Evolutionary conservation across 768 basidiomycete genomes (phyloP), one percentile per base, ranked within the genome.

Genomic region (Tricholoma sp.): DNA sequence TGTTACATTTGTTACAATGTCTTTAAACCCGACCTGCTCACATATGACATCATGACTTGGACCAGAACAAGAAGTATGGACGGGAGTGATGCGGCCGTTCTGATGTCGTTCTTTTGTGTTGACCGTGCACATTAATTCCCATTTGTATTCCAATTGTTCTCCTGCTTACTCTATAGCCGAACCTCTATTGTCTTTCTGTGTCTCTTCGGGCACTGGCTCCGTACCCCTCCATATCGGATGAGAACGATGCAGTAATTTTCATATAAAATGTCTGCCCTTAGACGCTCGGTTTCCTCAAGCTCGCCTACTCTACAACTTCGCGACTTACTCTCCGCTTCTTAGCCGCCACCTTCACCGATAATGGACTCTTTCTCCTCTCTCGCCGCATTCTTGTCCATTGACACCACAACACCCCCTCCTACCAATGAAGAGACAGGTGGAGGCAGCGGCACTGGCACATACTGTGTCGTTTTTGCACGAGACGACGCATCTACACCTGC

Each of bases 291-390:
- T 47, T 10, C 9, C 31, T 1, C 15, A 49, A 17, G 29, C 31
- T 49, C 47, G 47, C 47, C 47, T n/a, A 49, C 31, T 49, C 8
- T 17, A 32, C 47, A 49, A 29, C 10, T 28, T 47, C 45, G 28
- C 12, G 2, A 47, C 28, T 29, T 29, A 12, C 24, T 47, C 28
- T 28, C 28, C 13, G 7, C 29, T 32, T 32, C 28, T 29, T 28
- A 15, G 5, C 29, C 17, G 5, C 31, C 45, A 49, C 29, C 45
- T 32, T 36, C 54, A 55, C 32, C 44, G 18, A 49, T 28, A 44
- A 55, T 55, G 54, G 54, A 55, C 54, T 37, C 45, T 48, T 55
- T 55, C 53, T 45, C 34, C 34, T 24, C 42, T 28, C n/a, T 55
- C 54, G 33, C 45, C 20, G 34, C 31, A 31, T 36, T 24, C 34